Conservation (phyloP, 2,329 filamentous ascomycete genomes). For the Alternaria sp. region DNA sequence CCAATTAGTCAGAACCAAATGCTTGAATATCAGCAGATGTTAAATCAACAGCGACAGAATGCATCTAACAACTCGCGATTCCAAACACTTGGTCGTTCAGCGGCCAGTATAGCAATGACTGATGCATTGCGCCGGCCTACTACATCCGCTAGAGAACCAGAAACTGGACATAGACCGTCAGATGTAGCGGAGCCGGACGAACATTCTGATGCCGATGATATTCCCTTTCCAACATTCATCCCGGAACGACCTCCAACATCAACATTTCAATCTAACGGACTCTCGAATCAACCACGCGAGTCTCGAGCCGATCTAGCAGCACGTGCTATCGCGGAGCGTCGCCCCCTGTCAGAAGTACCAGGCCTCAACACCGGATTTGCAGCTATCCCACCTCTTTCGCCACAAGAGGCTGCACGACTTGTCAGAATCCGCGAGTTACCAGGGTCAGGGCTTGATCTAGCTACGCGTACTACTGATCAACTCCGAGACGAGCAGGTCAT, state of each 20-base stretch:
- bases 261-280: background rate
- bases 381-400: background rate
- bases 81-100: background rate
- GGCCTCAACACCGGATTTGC: background rate
- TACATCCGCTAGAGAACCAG: background rate
- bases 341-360: background rate
- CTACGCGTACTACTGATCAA: background rate
- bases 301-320: background rate
- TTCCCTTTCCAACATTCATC: background rate
- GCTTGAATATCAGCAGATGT: background rate
- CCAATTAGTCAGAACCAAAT: background rate
- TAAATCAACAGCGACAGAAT: background rate
- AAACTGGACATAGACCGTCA: background rate
- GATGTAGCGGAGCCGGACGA: background rate
- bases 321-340: slow-evolving; percentile 2
- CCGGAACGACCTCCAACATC: background rate
- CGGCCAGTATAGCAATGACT: background rate
- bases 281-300: background rate
- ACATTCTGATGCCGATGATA: background rate
- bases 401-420: background rate
- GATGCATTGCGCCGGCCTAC: background rate
- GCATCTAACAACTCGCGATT: background rate
- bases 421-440: background rate
- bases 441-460: background rate
- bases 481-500: background rate